A percentile compares a stretch with the other conserved stretches of the same genome.
Conservation (phyloP, 371 early-diverging fungal genomes). For the Syncephalastrum sp. region DNA sequence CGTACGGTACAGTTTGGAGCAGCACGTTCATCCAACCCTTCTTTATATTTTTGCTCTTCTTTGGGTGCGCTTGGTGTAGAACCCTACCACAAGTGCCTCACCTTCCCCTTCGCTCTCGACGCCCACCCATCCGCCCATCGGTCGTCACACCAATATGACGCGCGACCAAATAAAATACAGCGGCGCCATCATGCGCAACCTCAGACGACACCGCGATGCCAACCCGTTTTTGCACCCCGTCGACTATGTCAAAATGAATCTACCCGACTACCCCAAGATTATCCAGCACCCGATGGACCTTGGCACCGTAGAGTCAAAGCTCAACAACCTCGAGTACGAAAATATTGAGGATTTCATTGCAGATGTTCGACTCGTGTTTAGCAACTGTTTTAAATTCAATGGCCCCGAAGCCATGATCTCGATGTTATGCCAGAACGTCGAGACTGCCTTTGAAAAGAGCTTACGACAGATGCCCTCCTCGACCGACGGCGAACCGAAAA, state of each 20-base stretch:
- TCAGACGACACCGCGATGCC: conserved; percentile 76
- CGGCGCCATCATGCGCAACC: conserved; percentile 66
- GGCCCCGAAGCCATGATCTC: conserved; percentile 78
- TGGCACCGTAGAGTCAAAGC: conserved; percentile 87
- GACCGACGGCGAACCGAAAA: conserved; percentile 14
- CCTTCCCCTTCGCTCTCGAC: conserved; percentile 24
- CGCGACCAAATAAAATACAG: conserved; percentile 83
- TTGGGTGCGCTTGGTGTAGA: not conserved
- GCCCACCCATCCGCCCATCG: conserved; percentile 3
- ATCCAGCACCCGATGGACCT: conserved; percentile 98
- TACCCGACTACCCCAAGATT: conserved; percentile 94
- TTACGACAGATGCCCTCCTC: conserved; percentile 66
- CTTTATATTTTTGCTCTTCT: not conserved
- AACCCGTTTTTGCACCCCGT: conserved; percentile 91
- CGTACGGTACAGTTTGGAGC: not conserved
- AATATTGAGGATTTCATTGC: conserved; percentile 67
- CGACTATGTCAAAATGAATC: conserved; percentile 85
- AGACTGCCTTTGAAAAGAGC: conserved; percentile 70
- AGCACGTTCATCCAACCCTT: not conserved
- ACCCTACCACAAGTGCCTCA: conserved; percentile 7
- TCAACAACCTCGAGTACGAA: conserved; percentile 71
- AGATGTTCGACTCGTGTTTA: conserved; percentile 79
- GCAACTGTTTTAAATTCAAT: conserved; percentile 93
- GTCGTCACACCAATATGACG: conserved; percentile 53
- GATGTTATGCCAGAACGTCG: conserved; percentile 70